Evolutionary conservation across 2,329 filamentous ascomycete species (phyloP), one percentile per base, ranked within the genome.

Genomic region (Neocucurbitaria cava): DNA sequence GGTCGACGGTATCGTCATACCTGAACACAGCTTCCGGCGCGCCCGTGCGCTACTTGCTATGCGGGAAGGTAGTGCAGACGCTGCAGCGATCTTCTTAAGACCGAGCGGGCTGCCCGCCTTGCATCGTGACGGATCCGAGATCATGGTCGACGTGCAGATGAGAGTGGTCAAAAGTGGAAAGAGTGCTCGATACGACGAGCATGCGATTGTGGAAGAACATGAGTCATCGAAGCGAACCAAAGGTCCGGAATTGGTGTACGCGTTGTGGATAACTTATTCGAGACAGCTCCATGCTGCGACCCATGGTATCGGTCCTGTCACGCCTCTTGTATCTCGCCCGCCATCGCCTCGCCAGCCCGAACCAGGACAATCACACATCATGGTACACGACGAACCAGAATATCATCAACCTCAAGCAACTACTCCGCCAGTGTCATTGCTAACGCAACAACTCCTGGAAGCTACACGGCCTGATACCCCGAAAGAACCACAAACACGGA

Each of bases 201-300:
- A 88, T 59, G 85, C 87, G 2, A 84, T 89, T n/a, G 81, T 85
- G 48, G 87, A 92, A 71, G 78, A 81, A 42, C 71, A 78, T 56
- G 72, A 23, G 69, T 72, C 44, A 68, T 74, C 63, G n/a, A 69
- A 79, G 8, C 82, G 84, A n/a, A 75, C 83, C 10, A 76, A 81
- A 78, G 15, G 52, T 26, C 59, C 67, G 20, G 92, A 97, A 73
- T 85, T 96, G 58, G 92, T 98, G 0, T 98, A 93, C 78, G 95
- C 95, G 10, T 79, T 99, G 26, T 99, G 95, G 95, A 89, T 99
- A 62, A 98, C 94, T 1, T 99, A 98, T 73, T 98, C 94, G 17
- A 85, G 93, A 58, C 92, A 97, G 69, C 82, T 98, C 11, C 95
- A 99, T 73, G 89, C 91, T 15, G 84, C 87, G 33, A 87, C 87